Conservation (phyloP, 2,329 filamentous ascomycete genomes). For the Epichloe elymi region DNA sequence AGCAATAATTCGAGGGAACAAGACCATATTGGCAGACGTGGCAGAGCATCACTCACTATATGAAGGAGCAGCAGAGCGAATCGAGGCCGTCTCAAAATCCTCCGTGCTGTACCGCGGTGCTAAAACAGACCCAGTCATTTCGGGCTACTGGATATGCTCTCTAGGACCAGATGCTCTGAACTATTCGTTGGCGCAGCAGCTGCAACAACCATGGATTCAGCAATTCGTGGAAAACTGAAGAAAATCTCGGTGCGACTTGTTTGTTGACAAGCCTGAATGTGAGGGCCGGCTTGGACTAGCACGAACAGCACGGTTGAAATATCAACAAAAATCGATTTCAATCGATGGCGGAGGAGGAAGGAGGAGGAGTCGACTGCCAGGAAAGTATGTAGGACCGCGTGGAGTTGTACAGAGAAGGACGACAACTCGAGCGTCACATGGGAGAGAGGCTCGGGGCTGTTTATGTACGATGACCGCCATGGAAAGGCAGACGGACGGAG, state of each 20-base stretch:
- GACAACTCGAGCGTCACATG: not conserved
- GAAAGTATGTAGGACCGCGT: not conserved
- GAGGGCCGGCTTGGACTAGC: not conserved
- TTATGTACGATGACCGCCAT: not conserved
- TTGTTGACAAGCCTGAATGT: not conserved
- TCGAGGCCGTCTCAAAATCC: slow-evolving; percentile 55
- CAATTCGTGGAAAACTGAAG: not conserved
- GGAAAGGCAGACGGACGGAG: not conserved
- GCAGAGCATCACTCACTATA: slow-evolving; percentile 36
- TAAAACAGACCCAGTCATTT: slow-evolving; percentile 19
- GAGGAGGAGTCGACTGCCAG: not conserved
- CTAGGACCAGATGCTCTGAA: not conserved
- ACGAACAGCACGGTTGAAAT: not conserved
- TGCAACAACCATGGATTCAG: not conserved
- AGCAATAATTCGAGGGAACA: not conserved
- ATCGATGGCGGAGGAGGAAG: not conserved
- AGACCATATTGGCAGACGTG: not conserved
- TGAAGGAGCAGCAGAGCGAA: slow-evolving; percentile 54
- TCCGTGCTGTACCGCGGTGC: slow-evolving; percentile 28
- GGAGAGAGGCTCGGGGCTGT: not conserved
- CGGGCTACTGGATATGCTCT: slow-evolving; percentile 7
- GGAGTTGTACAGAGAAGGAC: not conserved
- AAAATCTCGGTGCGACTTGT: not conserved
- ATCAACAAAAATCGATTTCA: not conserved
- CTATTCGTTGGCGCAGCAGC: not conserved